Conservation (phyloP, 306 rosid genomes). For the Cotoneaster glaucophyllus region DNA sequence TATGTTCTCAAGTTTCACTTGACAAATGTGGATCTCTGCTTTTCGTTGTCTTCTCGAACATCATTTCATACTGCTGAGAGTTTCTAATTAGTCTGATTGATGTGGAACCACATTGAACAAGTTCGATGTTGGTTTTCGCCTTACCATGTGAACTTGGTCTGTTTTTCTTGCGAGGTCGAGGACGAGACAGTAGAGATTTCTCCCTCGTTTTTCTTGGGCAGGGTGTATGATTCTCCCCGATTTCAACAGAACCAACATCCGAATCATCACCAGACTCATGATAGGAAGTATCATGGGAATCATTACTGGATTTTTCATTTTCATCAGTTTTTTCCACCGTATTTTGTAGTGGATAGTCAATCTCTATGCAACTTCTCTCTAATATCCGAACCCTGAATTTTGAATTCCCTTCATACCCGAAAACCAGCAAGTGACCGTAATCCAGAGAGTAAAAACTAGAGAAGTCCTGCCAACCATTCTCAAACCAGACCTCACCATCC, state of each 20-base stretch:
- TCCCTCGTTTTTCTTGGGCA: neutral
- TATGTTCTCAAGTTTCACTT: too few species aligned
- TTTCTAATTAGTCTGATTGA: too few species aligned
- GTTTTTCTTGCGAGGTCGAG: neutral
- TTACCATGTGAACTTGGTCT: neutral
- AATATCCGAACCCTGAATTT: constrained; percentile 6
- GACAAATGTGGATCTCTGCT: too few species aligned
- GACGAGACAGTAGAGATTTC: neutral
- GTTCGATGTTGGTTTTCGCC: neutral
- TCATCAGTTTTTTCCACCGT: neutral
- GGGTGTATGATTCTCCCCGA: neutral
- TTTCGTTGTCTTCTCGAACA: too few species aligned
- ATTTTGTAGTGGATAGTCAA: neutral
- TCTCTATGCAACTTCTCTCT: neutral
- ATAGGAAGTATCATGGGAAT: neutral
- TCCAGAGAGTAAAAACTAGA: neutral
- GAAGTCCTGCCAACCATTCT: constrained; percentile 21
- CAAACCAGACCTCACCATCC: neutral
- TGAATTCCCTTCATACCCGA: constrained; percentile 13
- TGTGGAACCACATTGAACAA: too few species aligned
- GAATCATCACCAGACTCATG: neutral
- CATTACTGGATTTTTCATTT: neutral
- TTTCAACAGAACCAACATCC: neutral
- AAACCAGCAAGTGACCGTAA: neutral
- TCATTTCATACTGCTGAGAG: too few species aligned